Evolutionary conservation across 306 rosid species (phyloP).

Genomic region (Gastrolobium bilobum): DNA sequence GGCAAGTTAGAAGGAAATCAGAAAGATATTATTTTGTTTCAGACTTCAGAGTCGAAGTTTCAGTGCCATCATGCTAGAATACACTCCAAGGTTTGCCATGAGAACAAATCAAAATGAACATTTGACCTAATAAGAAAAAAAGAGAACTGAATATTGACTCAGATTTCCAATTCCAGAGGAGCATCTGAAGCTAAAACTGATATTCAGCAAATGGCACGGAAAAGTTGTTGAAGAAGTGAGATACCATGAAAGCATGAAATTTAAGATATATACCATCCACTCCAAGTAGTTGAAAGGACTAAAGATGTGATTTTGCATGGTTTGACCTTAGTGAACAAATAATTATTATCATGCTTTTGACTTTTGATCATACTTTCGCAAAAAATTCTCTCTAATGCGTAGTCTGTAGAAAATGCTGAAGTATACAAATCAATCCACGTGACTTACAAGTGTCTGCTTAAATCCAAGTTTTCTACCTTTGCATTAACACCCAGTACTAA

Average conservation of each 20-base stretch:
- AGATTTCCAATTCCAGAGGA: neutral
- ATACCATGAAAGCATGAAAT: neutral
- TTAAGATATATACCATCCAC: neutral
- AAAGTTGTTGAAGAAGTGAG: slow-evolving; percentile 4
- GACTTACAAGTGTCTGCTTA: neutral
- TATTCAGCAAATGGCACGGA: slow-evolving; percentile 3
- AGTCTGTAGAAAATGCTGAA: neutral
- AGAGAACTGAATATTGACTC: neutral
- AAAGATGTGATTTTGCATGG: neutral
- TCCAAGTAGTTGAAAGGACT: neutral
- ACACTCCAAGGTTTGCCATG: slow-evolving; percentile 17
- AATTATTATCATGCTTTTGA: neutral
- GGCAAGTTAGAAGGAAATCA: neutral
- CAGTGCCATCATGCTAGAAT: neutral
- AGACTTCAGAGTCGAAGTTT: neutral
- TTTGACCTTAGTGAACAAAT: neutral
- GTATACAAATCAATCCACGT: slow-evolving; percentile 16
- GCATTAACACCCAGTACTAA: neutral
- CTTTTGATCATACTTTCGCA: neutral
- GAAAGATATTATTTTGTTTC: neutral
- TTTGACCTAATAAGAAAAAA: neutral
- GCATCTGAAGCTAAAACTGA: neutral
- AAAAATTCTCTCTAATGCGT: neutral
- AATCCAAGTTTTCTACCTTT: neutral
- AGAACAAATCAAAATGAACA: slow-evolving; percentile 8